Conservation (phyloP, 2,329 filamentous ascomycete genomes). For the Juglanconis juglandina region DNA sequence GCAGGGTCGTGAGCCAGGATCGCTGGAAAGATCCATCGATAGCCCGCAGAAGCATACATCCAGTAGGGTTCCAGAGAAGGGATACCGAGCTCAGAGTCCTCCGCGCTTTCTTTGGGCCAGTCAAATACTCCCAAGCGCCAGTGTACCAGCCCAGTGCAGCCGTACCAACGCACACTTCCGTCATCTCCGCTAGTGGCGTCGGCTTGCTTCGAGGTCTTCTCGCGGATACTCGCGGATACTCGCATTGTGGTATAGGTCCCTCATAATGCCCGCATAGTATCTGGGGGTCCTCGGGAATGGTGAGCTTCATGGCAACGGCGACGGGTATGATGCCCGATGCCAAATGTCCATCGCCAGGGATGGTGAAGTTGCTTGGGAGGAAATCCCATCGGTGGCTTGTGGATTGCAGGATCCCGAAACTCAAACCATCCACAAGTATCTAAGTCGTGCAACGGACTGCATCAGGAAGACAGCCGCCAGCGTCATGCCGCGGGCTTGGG, state of each 20-base stretch:
- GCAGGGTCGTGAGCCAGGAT: not conserved
- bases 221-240: not conserved
- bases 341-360: constrained; percentile 49
- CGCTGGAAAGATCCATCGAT: constrained; percentile 4
- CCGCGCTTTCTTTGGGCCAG: constrained; percentile 22
- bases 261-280: constrained; percentile 23
- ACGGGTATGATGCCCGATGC: constrained; percentile 46
- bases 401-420: constrained; percentile 15
- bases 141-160: constrained; percentile 11
- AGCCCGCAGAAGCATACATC: constrained; percentile 52
- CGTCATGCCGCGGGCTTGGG: constrained; percentile 24
- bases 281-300: constrained; percentile 48
- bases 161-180: not conserved
- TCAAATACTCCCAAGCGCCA: constrained; percentile 23
- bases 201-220: not conserved
- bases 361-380: constrained; percentile 32
- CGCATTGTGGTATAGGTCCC: constrained; percentile 11
- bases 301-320: constrained; percentile 44
- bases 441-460: constrained; percentile 23
- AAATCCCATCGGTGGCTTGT: constrained; percentile 4
- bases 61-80: constrained; percentile 48
- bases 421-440: constrained; percentile 17
- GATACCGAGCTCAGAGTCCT: constrained; percentile 36
- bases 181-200: not conserved
- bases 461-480: constrained; percentile 27